Base-by-base conservation (phyloP, 257 asterid species). In the Misopates orontium region DNA sequence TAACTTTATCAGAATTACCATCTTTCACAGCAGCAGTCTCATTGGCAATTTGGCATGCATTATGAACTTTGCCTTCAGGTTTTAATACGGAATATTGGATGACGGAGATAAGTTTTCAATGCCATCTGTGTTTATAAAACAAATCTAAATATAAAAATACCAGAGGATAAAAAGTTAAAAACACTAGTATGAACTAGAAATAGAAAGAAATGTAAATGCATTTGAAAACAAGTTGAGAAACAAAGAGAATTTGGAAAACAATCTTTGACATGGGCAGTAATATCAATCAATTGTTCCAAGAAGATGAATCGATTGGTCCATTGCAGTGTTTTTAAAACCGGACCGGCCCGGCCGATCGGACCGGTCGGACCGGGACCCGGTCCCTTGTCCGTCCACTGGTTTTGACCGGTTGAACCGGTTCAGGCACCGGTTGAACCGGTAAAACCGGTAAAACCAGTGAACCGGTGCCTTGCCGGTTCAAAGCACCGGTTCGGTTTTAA, bases 231-330 rank as follows among this genome's bases (percentile, higher is more conserved):
- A 62, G 64, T 66, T 32, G 39, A 60, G 55, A 67, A 93, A 97
- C 97, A n/a, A n/a, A 90, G 88, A 79, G 84, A 88, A 71, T 82
- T 85, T 6, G 96, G 87, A 75, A 93, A 93, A 83, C 95, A 64
- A 61, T 90, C 89, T 66, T 77, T 83, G 75, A 90, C 97, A 81
- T 93, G 99, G 69, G 82, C 84, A 73, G 85, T n/a, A n/a, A n/a
- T 78, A 79, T 90, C 89, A 93, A 81, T 93, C 97, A 51, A 90
- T 92, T 22, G 78, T 75, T 73, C 81, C 89, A 71, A 93, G 85
- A 71, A 93, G 96, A 65, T 90, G 95, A 90, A 84, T 88, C n/a
- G n/a, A 76, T 86, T 87, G 79, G 83, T 81, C 99, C n/a, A n/a
- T n/a, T n/a, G n/a, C n/a, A n/a, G n/a, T n/a, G n/a, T n/a, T n/a